phyloP scores from a whole-genome alignment of 169 alveolate species.

The Plasmodium berghei region DNA sequence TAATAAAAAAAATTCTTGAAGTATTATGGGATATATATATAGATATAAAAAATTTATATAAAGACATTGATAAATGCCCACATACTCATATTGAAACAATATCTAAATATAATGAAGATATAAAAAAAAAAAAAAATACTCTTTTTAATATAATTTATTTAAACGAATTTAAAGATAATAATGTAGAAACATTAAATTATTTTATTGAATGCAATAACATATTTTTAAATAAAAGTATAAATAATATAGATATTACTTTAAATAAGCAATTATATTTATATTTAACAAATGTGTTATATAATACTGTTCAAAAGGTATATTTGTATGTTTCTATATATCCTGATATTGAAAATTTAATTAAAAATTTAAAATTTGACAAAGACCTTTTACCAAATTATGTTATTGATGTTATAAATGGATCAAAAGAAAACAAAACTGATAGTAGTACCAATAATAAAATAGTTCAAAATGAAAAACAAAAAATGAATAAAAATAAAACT shows the following conservation, averaged over 20 bases:
- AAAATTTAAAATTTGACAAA: slow-evolving; percentile 11
- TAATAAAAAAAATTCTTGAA: slow-evolving; percentile 54
- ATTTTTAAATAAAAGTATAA: slow-evolving; percentile 33
- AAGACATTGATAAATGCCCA: slow-evolving; percentile 73
- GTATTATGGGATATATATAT: slow-evolving; percentile 72
- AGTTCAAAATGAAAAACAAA: not conserved
- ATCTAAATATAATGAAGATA: slow-evolving; percentile 66
- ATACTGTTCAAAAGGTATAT: not conserved
- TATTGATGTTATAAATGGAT: not conserved
- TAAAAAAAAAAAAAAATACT: slow-evolving; percentile 43
- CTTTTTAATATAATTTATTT: slow-evolving; percentile 36
- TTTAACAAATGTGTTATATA: slow-evolving; percentile 23
- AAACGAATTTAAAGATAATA: slow-evolving; percentile 14
- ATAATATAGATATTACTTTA: slow-evolving; percentile 36
- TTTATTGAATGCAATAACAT: slow-evolving; percentile 22
- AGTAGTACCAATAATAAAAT: not conserved
- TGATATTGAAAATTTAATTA: slow-evolving; percentile 8
- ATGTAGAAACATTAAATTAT: not conserved
- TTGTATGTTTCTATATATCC: slow-evolving; percentile 1
- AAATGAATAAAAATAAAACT: not conserved
- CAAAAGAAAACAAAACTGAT: not conserved
- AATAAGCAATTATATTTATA: slow-evolving; percentile 43
- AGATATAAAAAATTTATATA: slow-evolving; percentile 52
- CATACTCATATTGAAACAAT: slow-evolving; percentile 66
- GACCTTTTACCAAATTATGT: not conserved